Percentiles rank a stretch among this genome's conserved stretches.
Conservation (phyloP, 148 eudicot species). For the Polygonum aviculare region DNA sequence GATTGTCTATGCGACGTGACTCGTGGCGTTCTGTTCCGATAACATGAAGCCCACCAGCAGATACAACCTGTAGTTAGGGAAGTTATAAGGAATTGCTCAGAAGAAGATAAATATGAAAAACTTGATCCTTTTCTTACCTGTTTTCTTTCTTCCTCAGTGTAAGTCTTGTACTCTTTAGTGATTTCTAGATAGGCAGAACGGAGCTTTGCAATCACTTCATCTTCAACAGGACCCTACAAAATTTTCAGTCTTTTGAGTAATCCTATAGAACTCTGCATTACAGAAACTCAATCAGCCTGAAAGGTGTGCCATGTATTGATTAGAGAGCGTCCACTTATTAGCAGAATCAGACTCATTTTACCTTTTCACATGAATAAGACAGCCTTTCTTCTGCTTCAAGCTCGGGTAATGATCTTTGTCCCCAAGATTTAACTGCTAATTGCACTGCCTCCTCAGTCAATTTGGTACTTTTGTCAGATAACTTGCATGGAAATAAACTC, state of each 20-base stretch:
- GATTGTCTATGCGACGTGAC: constrained; percentile 99
- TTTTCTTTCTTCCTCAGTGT: constrained; percentile 69
- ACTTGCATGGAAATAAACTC: constrained; percentile 75
- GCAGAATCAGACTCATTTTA: constrained; percentile 15
- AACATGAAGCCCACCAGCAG: constrained; percentile 96
- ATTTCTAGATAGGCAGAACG: constrained; percentile 65
- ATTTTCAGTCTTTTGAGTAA: background rate
- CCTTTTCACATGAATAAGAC: constrained; percentile 96
- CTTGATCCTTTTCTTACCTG: constrained; percentile 35
- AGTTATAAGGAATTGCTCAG: constrained; percentile 6
- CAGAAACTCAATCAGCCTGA: background rate
- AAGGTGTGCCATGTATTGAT: background rate
- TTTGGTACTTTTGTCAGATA: constrained; percentile 45
- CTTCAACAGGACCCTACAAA: constrained; percentile 82
- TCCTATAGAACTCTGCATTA: background rate
- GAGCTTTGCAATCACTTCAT: constrained; percentile 81
- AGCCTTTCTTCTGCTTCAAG: constrained; percentile 96
- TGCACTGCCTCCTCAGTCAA: constrained; percentile 79
- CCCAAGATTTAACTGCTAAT: constrained; percentile 80
- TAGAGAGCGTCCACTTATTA: background rate
- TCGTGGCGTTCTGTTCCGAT: constrained; percentile 98
- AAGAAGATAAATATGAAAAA: background rate
- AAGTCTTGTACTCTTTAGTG: constrained; percentile 66
- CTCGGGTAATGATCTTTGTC: constrained; percentile 76
- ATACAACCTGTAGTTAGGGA: constrained; percentile 54